Conservation (phyloP, 176 grass and related monocot genomes). For the Tuctoria greenei region DNA sequence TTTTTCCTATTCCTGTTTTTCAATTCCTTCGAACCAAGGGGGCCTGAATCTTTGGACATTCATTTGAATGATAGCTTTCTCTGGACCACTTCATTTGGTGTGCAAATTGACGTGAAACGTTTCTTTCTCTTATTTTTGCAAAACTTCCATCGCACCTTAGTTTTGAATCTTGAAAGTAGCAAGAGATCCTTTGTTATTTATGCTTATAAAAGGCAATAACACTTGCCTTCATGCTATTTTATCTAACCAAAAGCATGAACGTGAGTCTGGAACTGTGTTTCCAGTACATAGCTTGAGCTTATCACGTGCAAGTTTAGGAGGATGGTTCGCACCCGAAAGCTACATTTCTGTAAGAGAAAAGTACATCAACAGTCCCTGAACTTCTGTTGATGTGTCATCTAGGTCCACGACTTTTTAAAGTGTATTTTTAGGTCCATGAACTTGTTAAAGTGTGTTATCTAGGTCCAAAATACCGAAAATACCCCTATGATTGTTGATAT, state of each 20-base stretch:
- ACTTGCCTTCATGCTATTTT: background rate
- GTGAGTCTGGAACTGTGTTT: background rate
- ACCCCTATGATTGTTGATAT: too few relatives aligned
- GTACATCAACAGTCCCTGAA: too few relatives aligned
- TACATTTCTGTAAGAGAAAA: too few relatives aligned
- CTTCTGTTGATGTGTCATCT: too few relatives aligned
- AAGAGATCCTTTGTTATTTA: background rate
- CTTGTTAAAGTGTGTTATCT: too few relatives aligned
- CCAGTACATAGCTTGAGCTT: too few relatives aligned
- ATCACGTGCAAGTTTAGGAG: background rate
- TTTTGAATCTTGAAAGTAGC: background rate
- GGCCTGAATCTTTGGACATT: background rate
- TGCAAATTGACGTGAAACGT: slow-evolving; percentile 7
- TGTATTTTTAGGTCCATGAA: too few relatives aligned
- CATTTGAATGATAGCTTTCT: slow-evolving; percentile 10
- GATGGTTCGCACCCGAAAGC: background rate
- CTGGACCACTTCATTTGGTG: slow-evolving; percentile 11
- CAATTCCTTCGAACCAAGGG: too few relatives aligned
- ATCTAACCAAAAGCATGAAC: background rate
- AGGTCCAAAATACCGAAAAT: too few relatives aligned
- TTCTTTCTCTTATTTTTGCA: background rate
- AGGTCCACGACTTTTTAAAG: too few relatives aligned
- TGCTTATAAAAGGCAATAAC: background rate
- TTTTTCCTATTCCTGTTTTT: too few relatives aligned
- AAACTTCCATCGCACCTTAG: background rate